phyloP scores from a whole-genome alignment of 371 early-diverging fungal genomes.

The Mucor mucedo region DNA sequence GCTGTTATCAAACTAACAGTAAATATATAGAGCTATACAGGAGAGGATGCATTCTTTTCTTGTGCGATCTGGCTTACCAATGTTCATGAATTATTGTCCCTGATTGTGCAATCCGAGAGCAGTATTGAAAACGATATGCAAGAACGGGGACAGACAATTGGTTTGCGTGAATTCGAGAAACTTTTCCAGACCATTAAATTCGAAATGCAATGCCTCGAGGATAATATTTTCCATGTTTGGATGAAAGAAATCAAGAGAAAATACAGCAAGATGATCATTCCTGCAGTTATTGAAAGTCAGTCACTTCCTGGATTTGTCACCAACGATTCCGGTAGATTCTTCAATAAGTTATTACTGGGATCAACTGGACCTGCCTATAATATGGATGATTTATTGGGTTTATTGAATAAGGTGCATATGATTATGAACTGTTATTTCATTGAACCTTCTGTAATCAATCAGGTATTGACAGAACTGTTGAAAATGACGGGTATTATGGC shows the following conservation, averaged over 20 bases:
- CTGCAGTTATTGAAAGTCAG: constrained; percentile 92
- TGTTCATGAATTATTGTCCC: constrained; percentile 86
- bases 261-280: constrained; percentile 87
- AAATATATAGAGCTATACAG: constrained; percentile 31
- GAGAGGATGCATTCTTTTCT: constrained; percentile 65
- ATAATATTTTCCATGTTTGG: constrained; percentile 78
- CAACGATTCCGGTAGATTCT: constrained; percentile 85
- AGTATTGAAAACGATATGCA: constrained; percentile 41
- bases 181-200: constrained; percentile 62
- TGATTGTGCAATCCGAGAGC: constrained; percentile 47
- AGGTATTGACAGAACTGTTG: constrained; percentile 87
- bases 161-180: constrained; percentile 58
- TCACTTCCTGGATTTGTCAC: constrained; percentile 89
- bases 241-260: constrained; percentile 93
- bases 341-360: constrained; percentile 74
- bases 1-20: neutral
- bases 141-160: constrained; percentile 27
- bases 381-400: constrained; percentile 90
- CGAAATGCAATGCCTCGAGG: constrained; percentile 69
- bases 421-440: constrained; percentile 94
- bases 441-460: constrained; percentile 73
- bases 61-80: constrained; percentile 93
- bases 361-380: constrained; percentile 74
- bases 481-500: constrained; percentile 88
- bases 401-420: constrained; percentile 87